phyloP scores from a whole-genome alignment of 2,329 filamentous ascomycete species.

The Pseudogymnoascus sp. region DNA sequence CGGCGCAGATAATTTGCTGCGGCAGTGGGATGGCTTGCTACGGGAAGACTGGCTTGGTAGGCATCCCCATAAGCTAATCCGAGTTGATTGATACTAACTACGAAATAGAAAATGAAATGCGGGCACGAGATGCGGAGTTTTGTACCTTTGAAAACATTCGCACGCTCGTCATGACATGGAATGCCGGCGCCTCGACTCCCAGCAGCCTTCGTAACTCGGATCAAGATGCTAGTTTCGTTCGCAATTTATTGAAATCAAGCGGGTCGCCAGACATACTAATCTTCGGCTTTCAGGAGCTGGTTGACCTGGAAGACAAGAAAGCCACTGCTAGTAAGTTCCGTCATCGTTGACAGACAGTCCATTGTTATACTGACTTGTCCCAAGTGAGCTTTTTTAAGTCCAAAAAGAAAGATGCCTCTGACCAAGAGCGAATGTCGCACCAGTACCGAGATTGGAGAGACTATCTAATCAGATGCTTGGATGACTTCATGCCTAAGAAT shows the following conservation, averaged over 20 bases:
- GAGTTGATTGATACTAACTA: constrained; percentile 9
- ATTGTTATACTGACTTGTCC: constrained; percentile 23
- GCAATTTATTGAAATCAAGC: constrained; percentile 68
- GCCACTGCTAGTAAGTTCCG: constrained; percentile 71
- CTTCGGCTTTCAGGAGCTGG: constrained; percentile 97
- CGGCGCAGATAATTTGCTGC: constrained; percentile 77
- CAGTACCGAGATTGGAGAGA: constrained; percentile 97
- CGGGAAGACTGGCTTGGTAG: constrained; percentile 85
- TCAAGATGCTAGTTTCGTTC: constrained; percentile 70
- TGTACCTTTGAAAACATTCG: constrained; percentile 79
- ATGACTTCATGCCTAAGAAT: constrained; percentile 72
- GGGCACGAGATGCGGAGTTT: constrained; percentile 71
- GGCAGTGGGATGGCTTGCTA: constrained; percentile 85
- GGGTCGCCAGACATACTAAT: constrained; percentile 81
- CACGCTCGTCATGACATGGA: constrained; percentile 86
- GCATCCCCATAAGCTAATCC: constrained; percentile 15
- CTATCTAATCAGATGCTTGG: constrained; percentile 72
- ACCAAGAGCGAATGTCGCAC: constrained; percentile 89
- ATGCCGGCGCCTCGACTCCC: constrained; percentile 93
- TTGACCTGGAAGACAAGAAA: constrained; percentile 95
- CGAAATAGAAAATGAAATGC: constrained; percentile 68
- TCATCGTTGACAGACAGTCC: not conserved
- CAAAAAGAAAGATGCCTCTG: constrained; percentile 75
- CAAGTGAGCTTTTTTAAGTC: constrained; percentile 78
- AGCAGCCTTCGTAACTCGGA: constrained; percentile 65